phyloP scores from a whole-genome alignment of 805 yeast genomes.

The Tetrapisispora arboricola region DNA sequence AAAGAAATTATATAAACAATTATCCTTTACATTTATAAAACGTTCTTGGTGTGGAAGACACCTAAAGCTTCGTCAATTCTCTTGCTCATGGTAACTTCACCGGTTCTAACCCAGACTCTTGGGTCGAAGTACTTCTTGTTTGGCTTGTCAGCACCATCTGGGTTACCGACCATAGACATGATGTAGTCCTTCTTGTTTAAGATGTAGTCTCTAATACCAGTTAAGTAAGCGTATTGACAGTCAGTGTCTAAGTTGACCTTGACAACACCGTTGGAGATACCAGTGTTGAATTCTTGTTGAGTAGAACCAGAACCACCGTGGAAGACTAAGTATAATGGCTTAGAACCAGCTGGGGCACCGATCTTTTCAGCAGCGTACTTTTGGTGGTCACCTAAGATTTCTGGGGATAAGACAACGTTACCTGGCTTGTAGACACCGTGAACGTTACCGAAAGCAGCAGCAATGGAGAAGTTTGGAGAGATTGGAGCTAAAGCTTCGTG shows the following conservation, averaged over 20 bases:
- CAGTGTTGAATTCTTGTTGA: slow-evolving; percentile 83
- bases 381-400: slow-evolving; percentile 93
- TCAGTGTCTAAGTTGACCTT: slow-evolving; percentile 99
- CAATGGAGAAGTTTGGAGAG: slow-evolving; percentile 97
- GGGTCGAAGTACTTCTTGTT: slow-evolving; percentile 99
- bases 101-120: slow-evolving; percentile 99
- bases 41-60: slow-evolving; percentile 73
- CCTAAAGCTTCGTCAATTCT: slow-evolving; percentile 79
- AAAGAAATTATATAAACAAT: not conserved
- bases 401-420: slow-evolving; percentile 88
- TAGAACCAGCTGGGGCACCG: slow-evolving; percentile 36
- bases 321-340: slow-evolving; percentile 95
- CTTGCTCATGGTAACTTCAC: slow-evolving; percentile 94
- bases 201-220: slow-evolving; percentile 96
- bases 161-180: slow-evolving; percentile 88
- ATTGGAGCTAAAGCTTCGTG: slow-evolving; percentile 83
- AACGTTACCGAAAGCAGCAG: slow-evolving; percentile 98
- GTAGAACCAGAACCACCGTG: slow-evolving; percentile 99
- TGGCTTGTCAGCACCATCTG: slow-evolving; percentile 98
- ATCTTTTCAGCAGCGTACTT: slow-evolving; percentile 65
- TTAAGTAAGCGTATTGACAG: slow-evolving; percentile 95
- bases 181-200: slow-evolving; percentile 93
- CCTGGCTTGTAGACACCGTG: slow-evolving; percentile 98
- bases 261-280: slow-evolving; percentile 88
- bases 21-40: slow-evolving; percentile 32